Conservation (phyloP, 352 stramenopile species). For the Blastocystis sp. region DNA sequence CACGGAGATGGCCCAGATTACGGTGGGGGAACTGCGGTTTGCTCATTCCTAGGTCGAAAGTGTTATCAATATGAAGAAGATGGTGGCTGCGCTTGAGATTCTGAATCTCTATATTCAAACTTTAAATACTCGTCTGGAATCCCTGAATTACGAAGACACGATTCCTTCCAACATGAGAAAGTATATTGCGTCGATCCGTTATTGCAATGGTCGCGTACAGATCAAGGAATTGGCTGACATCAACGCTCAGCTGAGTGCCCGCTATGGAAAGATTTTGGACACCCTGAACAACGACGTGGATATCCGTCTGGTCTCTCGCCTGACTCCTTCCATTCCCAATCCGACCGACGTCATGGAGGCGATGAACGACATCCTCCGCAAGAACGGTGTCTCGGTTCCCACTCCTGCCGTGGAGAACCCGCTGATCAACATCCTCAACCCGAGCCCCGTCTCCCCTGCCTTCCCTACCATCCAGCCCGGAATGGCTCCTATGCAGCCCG, state of each 20-base stretch:
- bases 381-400: neutral
- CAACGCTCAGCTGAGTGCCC: neutral
- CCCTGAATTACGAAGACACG: slow-evolving; percentile 30
- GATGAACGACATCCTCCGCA: slow-evolving; percentile 16
- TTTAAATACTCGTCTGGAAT: slow-evolving; percentile 19
- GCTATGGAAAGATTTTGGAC: neutral
- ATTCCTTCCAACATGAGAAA: slow-evolving; percentile 25
- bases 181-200: slow-evolving; percentile 29
- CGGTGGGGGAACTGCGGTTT: neutral
- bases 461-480: no score
- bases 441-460: neutral
- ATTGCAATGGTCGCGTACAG: slow-evolving; percentile 9
- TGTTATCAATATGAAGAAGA: slow-evolving; percentile 40
- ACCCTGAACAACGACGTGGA: neutral
- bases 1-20: slow-evolving; percentile 25
- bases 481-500: no score
- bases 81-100: slow-evolving; percentile 38
- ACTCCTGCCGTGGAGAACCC: neutral
- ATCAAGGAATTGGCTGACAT: slow-evolving; percentile 8
- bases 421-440: neutral
- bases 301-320: neutral
- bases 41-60: neutral
- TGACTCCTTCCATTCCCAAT: slow-evolving; percentile 40
- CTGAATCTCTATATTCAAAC: slow-evolving; percentile 50
- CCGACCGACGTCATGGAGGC: slow-evolving; percentile 3